Conservation (phyloP, 495 filamentous ascomycete genomes). For the Xylaria telfairii region DNA sequence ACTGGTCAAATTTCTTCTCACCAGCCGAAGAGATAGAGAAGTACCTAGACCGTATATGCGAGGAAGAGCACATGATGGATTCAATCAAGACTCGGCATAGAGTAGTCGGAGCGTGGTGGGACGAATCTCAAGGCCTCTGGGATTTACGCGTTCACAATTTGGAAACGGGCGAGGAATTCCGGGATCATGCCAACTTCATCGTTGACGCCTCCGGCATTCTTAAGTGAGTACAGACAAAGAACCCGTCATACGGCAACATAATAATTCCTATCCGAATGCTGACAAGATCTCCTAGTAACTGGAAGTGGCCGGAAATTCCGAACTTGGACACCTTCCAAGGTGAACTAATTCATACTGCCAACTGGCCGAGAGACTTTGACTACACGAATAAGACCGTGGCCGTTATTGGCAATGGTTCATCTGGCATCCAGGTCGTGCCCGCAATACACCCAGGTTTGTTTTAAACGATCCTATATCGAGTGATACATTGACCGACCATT, state of each 20-base stretch:
- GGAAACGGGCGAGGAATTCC: slow-evolving; percentile 48
- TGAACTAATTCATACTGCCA: slow-evolving; percentile 62
- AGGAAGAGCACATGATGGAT: slow-evolving; percentile 61
- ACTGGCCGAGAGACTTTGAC: slow-evolving; percentile 63
- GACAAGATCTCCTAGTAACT: slow-evolving; percentile 54
- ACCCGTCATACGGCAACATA: not conserved
- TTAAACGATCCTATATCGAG: slow-evolving; percentile 44
- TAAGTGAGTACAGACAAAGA: slow-evolving; percentile 49
- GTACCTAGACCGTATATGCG: slow-evolving; percentile 62
- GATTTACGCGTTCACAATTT: slow-evolving; percentile 55
- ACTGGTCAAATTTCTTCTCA: slow-evolving; percentile 67
- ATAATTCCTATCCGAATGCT: slow-evolving; percentile 24
- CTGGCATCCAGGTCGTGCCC: slow-evolving; percentile 65
- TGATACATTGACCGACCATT: slow-evolving; percentile 31
- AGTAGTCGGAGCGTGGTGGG: slow-evolving; percentile 49
- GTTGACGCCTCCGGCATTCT: slow-evolving; percentile 65
- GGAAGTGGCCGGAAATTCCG: slow-evolving; percentile 66
- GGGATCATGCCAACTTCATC: slow-evolving; percentile 61
- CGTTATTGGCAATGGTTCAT: slow-evolving; percentile 66
- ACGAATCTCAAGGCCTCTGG: slow-evolving; percentile 56
- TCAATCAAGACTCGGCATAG: slow-evolving; percentile 52
- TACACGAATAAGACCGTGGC: slow-evolving; percentile 63
- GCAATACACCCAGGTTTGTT: slow-evolving; percentile 60
- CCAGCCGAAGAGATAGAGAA: slow-evolving; percentile 61
- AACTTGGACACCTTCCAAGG: slow-evolving; percentile 57